Evolutionary conservation across 2,329 filamentous ascomycete species (phyloP), one percentile per base, ranked within the genome.

Genomic region (Aspergillus sp.): DNA sequence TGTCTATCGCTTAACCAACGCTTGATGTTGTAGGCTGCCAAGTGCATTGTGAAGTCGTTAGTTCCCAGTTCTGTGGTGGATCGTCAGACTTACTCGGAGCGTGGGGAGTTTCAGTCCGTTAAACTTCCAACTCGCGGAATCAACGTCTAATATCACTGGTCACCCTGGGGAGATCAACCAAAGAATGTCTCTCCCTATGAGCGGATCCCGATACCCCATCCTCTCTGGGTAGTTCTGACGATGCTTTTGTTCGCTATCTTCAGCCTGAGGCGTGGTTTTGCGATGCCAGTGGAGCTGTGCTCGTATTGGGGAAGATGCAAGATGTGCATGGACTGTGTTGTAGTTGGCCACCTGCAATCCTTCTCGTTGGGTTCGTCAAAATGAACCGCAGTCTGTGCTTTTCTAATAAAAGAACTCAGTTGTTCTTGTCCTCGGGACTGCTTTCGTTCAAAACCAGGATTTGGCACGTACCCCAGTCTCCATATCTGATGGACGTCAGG

Each of bases 341-440:
- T 25, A 23, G 31, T 34, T 41, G 19, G n/a, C 22, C 22, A 41
- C 31, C 7, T 41, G 8, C 11, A 7, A 38, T 23, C 34, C 31
- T 41, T 53, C 31, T 25, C 7, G 50, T 23, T 34, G 19, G 11
- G 13, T 41, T 11, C 19, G 50, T 38, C 9, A 7, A 13, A 52
- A 31, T 5, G 17, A 23, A 22, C 30, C 30, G 23, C 9, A 38
- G 34, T 23, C 50, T 15, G 50, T 52, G 50, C n/a, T 52, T 19
- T 38, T 53, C 31, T 53, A 53, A 53, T 43, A 53, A 43, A 53
- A 53, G 31, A 53, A 41, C 34, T 31, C 19, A 3, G 19, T 9
- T 53, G 6, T 41, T 53, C 19, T 43, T 53, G 23, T 43, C 11
- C 13, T 13, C 25, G 25, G 25, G 25, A 7, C 25, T 28, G 25